These are phyloP conservation scores for Xylariaceae sp. DNA, from an alignment of 2,329 filamentous ascomycete species.

Conservation along the genomic window DNA sequence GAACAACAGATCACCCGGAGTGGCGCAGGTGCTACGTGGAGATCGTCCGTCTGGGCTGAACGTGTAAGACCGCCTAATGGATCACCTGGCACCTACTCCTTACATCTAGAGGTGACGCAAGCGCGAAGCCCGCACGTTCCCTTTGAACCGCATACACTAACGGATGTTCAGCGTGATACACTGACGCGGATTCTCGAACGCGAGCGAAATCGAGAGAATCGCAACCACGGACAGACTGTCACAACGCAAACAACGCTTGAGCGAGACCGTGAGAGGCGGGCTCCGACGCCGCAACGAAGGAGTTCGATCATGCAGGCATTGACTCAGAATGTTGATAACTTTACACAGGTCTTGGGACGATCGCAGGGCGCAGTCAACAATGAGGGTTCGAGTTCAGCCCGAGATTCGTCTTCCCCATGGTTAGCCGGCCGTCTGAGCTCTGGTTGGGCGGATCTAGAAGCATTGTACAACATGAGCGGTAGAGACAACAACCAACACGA, in stretches of 20 bases:
- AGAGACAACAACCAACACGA: constrained; percentile 20
- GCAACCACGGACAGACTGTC: constrained; percentile 19
- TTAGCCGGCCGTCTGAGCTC: constrained; percentile 22
- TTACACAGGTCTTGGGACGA: constrained; percentile 16
- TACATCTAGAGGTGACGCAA: too few relatives aligned
- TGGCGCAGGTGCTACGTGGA: constrained; percentile 19
- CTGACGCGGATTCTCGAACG: constrained; percentile 29
- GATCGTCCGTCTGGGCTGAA: constrained; percentile 26
- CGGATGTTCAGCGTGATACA: constrained; percentile 26
- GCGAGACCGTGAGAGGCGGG: constrained; percentile 26
- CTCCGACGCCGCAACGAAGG: constrained; percentile 23
- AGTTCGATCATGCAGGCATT: constrained; percentile 27
- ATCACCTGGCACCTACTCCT: too few relatives aligned
- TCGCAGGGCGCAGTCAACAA: constrained; percentile 15
- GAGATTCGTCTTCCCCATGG: constrained; percentile 23
- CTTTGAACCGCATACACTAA: constrained; percentile 15
- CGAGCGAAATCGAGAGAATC: constrained; percentile 23
- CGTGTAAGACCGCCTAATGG: constrained; percentile 26
- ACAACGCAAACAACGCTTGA: constrained; percentile 21
- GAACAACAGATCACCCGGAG: constrained; percentile 18
- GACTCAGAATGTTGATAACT: constrained; percentile 22
- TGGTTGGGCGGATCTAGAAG: constrained; percentile 40
- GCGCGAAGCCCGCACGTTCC: constrained; percentile 2
- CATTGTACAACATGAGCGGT: constrained; percentile 34
- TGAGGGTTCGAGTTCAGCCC: constrained; percentile 13